These are phyloP conservation scores for Diplodia corticola DNA, from an alignment of 2,329 filamentous ascomycete species.

Conservation along the genomic window DNA sequence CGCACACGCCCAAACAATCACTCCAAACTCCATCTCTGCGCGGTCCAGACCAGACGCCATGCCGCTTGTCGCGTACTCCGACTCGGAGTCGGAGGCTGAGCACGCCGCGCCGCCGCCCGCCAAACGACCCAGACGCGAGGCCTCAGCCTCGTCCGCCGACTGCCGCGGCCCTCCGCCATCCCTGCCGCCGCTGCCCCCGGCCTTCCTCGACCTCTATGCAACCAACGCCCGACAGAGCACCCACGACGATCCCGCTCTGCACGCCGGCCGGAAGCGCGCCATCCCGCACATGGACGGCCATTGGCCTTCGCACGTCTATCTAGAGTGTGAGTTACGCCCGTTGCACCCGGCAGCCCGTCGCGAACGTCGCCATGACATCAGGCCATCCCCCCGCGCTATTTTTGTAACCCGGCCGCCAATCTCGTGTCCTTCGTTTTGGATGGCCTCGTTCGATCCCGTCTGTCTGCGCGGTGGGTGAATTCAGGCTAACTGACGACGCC, in stretches of 20 bases:
- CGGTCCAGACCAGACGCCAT: background rate
- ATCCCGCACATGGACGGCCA: conserved; percentile 84
- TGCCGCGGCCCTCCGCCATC: conserved; percentile 6
- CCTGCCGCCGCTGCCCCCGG: conserved; percentile 69
- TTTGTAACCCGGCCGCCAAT: background rate
- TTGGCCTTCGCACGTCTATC: conserved; percentile 90
- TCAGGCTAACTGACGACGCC: conserved; percentile 15
- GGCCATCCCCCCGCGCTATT: background rate
- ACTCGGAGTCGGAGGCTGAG: conserved; percentile 40
- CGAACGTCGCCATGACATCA: conserved; percentile 26
- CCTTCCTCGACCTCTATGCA: conserved; percentile 89
- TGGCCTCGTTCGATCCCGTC: background rate
- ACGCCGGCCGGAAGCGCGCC: conserved; percentile 79
- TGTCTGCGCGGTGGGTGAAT: background rate
- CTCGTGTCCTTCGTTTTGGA: background rate
- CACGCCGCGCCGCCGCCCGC: background rate
- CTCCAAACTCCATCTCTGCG: background rate
- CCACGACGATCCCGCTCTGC: conserved; percentile 78
- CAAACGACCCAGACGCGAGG: conserved; percentile 2
- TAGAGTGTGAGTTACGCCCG: conserved; percentile 72
- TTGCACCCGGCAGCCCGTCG: background rate
- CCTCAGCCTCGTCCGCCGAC: conserved; percentile 19
- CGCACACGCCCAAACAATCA: no score
- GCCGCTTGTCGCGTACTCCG: conserved; percentile 65
- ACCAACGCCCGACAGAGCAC: conserved; percentile 75